Percentiles rank a stretch among this genome's conserved stretches.
phyloP scores from a whole-genome alignment of 805 yeast species.

The Sugiyamaella marilandica region DNA sequence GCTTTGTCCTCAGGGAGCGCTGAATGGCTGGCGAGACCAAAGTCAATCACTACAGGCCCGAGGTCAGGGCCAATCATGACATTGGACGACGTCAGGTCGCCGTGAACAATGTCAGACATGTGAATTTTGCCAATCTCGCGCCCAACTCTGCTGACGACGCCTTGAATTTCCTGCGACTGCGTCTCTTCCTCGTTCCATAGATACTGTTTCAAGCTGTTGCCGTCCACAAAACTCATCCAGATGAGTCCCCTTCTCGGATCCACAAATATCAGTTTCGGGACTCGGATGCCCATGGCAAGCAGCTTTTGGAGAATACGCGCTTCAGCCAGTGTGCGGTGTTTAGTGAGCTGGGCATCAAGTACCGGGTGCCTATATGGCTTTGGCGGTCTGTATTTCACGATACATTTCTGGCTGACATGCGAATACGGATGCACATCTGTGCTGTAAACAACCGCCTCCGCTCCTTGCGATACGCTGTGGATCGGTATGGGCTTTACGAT shows the following conservation, averaged over 20 bases:
- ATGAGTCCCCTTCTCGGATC: constrained; percentile 75
- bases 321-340: constrained; percentile 78
- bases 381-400: constrained; percentile 81
- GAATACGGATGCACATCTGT: constrained; percentile 64
- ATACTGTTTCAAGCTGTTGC: constrained; percentile 32
- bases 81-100: constrained; percentile 90
- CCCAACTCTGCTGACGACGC: constrained; percentile 48
- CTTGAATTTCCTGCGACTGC: background rate
- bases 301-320: constrained; percentile 68
- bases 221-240: constrained; percentile 83
- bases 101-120: constrained; percentile 75
- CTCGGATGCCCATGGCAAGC: constrained; percentile 41
- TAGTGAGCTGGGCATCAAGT: constrained; percentile 71
- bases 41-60: constrained; percentile 71
- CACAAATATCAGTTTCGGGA: constrained; percentile 70
- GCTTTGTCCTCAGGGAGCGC: constrained; percentile 85
- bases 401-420: constrained; percentile 22
- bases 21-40: constrained; percentile 80
- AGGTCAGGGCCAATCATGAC: constrained; percentile 45
- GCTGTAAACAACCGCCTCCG: constrained; percentile 77
- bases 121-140: constrained; percentile 66
- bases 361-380: constrained; percentile 87
- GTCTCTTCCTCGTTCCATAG: constrained; percentile 32
- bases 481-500: constrained; percentile 40
- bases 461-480: constrained; percentile 72